Base-by-base conservation (phyloP, 495 filamentous ascomycete genomes). In the Aspergillus leporis region DNA sequence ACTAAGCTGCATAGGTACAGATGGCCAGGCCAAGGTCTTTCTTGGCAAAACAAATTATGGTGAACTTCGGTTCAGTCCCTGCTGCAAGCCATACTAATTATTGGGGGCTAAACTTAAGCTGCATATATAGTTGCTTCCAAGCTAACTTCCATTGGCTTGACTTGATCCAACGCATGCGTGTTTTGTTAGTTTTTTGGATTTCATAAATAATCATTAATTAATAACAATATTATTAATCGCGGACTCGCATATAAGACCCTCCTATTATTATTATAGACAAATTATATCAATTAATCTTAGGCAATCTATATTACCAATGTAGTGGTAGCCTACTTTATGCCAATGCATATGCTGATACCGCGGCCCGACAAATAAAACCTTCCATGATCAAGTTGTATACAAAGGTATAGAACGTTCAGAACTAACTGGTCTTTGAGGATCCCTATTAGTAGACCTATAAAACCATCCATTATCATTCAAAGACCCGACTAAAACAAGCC, bases 21-120 rank as follows among this genome's bases (percentile, higher is more conserved):
- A 14, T 23, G 43, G 43, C 43, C 18, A 16, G 16, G 43, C 4
- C 43, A n/a, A 47, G 43, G 43, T 47, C 43, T 47, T 47, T 47
- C 43, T 23, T 47, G 18, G 43, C 7, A 43, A 43, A 47, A 23
- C 19, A 22, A 23, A 23, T 18, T 22, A 14, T 47, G 6, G 43
- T 14, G 43, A 47, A 47, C 18, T 23, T 47, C 5, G 43, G 43
- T 47, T 47, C 43, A 22, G 21, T 10, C 43, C 43, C 21, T 22
- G 43, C 55, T 58, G 55, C 55, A 58, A 18, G 55, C 23, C 55
- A 58, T 58, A 28, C 47, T 51, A 36, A 51, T 58, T 51, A 51
- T 52, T 43, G 38, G 48, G 21, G 32, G 36, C 55, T 51, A 58
- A 58, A 40, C n/a, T 57, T 58, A 45, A 51, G 47, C 5, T 38